phyloP scores from a whole-genome alignment of 306 rosid genomes.

The Ceratonia siliqua region DNA sequence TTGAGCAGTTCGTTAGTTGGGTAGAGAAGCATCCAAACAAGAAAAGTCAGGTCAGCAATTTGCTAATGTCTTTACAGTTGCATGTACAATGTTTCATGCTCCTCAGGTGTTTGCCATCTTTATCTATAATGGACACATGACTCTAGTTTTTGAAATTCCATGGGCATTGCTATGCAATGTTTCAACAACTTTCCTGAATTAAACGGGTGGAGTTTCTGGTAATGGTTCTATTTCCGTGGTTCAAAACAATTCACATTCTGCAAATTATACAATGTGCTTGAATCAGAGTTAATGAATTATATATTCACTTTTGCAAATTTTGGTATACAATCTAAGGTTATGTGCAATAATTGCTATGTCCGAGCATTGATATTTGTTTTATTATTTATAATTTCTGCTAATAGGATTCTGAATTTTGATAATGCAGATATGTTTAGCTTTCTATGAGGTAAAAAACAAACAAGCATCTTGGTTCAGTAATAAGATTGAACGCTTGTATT shows the following conservation, averaged over 20 bases:
- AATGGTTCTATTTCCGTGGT: background rate
- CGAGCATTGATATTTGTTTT: background rate
- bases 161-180: background rate
- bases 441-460: conserved; percentile 85
- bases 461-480: conserved; percentile 84
- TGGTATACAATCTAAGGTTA: too few relatives aligned
- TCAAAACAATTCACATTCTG: background rate
- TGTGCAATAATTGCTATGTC: too few relatives aligned
- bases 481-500: conserved; percentile 75
- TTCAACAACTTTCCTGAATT: background rate
- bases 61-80: conserved; percentile 13
- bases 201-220: background rate
- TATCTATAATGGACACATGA: background rate
- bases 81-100: background rate
- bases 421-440: conserved; percentile 85
- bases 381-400: background rate
- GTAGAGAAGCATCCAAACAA: conserved; percentile 98
- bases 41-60: conserved; percentile 81
- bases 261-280: background rate
- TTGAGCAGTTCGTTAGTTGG: conserved; percentile 91
- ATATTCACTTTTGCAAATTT: background rate
- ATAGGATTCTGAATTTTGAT: conserved; percentile 22
- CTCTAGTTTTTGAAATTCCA: background rate
- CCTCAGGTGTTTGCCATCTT: background rate
- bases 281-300: background rate